Base-by-base conservation (phyloP, 306 rosid species). In the Dalbergia cochinchinensis region DNA sequence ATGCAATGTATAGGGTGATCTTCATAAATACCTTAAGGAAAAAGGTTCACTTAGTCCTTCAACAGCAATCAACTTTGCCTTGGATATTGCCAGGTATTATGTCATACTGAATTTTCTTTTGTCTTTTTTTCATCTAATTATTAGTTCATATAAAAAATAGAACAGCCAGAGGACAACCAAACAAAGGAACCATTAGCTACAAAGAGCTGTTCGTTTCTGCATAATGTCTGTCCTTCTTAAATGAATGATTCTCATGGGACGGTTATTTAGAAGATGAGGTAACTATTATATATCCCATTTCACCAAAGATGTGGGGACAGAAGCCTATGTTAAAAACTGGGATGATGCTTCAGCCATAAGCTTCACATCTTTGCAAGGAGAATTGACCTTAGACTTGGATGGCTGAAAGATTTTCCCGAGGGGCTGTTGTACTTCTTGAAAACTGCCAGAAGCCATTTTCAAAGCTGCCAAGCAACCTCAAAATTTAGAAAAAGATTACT, bases 11-110 rank as follows among this genome's bases (percentile, higher is more conserved):
- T 81, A 94, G 98, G 98, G 98, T 34, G 98, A 94, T 87, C 98
- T 94, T 85, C 97, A 94, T 80, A 94, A 89, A 34, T 86, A 91
- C 87, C 98, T 94, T 65, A 94, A 94, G 90, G 98, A 91, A 15
- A 94, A 86, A 86, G 91, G 98, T 68, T 71, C 92, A 8, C 90
- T 94, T 64, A 89, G 84, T 85, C 91, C 95, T 76, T 72, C 88
- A 73, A 86, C 88, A 18, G 97, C 97, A 58, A 33, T 94, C 82
- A 90, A 79, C 80, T 94, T 94, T 86, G 97, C 91, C 64, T 73
- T 91, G 89, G 98, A 90, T 86, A 94, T 94, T 13, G 98, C 98
- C 75, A 86, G 97, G 95, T 94, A 82, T 33, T 19, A 8, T 76
- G 68, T 66, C 68, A 51, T 74, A 5, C 80, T 57, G 31, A 63